These are phyloP conservation scores for Trichomonas tenax DNA, from an alignment of 208 protist species.

Conservation along the genomic window DNA sequence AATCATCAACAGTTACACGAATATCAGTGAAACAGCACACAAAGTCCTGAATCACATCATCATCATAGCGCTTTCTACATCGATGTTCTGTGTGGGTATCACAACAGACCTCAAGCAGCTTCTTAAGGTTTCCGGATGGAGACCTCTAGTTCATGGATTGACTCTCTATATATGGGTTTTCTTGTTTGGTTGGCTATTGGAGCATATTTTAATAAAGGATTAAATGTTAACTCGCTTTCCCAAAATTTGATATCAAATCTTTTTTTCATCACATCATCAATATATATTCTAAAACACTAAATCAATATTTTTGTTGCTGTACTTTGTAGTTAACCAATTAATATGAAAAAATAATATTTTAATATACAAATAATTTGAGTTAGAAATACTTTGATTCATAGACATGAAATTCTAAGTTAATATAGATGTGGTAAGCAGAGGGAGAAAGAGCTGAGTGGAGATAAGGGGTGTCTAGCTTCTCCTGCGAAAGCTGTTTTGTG, in stretches of 20 bases:
- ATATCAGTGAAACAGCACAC: not conserved
- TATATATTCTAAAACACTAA: too few relatives aligned
- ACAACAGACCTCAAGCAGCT: not conserved
- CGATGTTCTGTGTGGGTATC: not conserved
- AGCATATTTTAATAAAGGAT: not conserved
- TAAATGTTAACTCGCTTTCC: not conserved
- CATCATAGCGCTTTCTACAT: not conserved
- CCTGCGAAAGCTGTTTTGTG: not conserved
- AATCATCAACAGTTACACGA: not conserved
- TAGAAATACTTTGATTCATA: too few relatives aligned
- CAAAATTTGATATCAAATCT: too few relatives aligned
- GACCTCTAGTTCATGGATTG: not conserved
- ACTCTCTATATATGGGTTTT: not conserved
- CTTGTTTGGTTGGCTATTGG: not conserved
- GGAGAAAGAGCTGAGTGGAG: not conserved
- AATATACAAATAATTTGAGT: too few relatives aligned
- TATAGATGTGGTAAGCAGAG: not conserved
- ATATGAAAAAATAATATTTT: too few relatives aligned
- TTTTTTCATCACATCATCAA: too few relatives aligned
- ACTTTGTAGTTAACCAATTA: too few relatives aligned
- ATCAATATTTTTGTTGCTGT: too few relatives aligned
- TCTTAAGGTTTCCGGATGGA: not conserved
- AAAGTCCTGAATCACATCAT: not conserved
- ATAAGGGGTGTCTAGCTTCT: not conserved
- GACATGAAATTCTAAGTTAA: too few relatives aligned